Percentiles rank a stretch among this genome's conserved stretches.
Conservation (phyloP, 306 rosid species). For the Gleditsia sinensis region DNA sequence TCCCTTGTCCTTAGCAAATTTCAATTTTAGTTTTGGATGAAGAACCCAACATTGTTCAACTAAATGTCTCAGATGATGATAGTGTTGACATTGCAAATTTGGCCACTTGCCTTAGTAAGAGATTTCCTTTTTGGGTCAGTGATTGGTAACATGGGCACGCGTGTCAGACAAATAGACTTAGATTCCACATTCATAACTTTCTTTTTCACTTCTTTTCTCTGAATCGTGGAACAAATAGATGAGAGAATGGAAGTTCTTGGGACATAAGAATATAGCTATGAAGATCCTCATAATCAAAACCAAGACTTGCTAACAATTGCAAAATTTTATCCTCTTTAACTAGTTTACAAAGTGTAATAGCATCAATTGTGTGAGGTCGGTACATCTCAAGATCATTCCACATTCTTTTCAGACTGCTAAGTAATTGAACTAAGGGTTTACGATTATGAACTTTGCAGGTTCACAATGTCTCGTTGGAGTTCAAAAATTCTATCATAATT, state of each 20-base stretch:
- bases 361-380: not conserved
- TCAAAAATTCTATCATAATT: not conserved
- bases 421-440: not conserved
- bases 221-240: not conserved
- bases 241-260: not conserved
- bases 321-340: not conserved
- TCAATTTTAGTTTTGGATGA: too few species aligned
- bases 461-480: not conserved
- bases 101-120: too few species aligned
- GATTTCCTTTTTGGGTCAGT: not conserved
- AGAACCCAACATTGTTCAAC: too few species aligned
- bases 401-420: not conserved
- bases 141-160: not conserved
- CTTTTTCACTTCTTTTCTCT: slow-evolving; percentile 10
- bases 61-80: too few species aligned
- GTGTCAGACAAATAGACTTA: not conserved
- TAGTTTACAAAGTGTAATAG: not conserved
- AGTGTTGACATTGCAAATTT: too few species aligned
- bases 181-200: not conserved
- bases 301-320: not conserved
- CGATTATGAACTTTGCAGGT: not conserved
- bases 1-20: not conserved
- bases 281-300: slow-evolving; percentile 9
- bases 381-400: slow-evolving; percentile 7
- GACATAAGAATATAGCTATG: not conserved